Base-by-base conservation (phyloP, 345 rosid genomes). In the Streptanthus diversifolius region DNA sequence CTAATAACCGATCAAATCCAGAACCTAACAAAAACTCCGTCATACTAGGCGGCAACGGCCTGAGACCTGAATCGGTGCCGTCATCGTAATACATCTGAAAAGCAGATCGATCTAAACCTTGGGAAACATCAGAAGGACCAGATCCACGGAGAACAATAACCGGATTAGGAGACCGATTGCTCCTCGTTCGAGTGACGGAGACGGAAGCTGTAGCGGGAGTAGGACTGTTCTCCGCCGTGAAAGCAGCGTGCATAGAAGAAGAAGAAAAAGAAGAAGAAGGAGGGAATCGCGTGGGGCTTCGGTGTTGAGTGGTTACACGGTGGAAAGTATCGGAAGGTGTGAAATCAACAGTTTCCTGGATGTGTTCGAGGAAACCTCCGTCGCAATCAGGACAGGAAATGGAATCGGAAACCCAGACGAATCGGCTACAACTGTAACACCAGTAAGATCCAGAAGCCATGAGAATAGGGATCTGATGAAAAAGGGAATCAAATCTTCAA, bases 21-120 rank as follows among this genome's bases (percentile, higher is more conserved):
- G 97, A 89, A 45, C 98, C 99, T 19, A 95, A 58, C 19, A 95
- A 44, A 75, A 95, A 90, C 79, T 91, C 98, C 18, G 95, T 84
- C 88, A 91, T 90, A 43, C 83, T 88, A 8, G 87, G 72, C 0
- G 98, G 99, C 52, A 95, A 71, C 2, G 93, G 97, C 55, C 96
- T 76, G 13, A 95, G 71, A n/a, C 97, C 96, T 0, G 90, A 83
- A 14, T 90, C 95, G 0, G 71, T 86, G 4, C 98, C 99, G 5
- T 95, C 98, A 14, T 88, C 99, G 52, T 91, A 95, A 52, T 87
- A 90, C 48, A 95, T 74, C 77, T 95, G 92, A 19, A 91, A 63
- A 79, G 90, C 62, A 35, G 77, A 61, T 21, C 80, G 69, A 44
- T 77, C 83, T 65, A 55, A 60, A 22, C 71, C 78, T 35, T 75